These are phyloP conservation scores for Penicillium sp. DNA, from an alignment of 2,329 filamentous ascomycete genomes.

Conservation along the genomic window DNA sequence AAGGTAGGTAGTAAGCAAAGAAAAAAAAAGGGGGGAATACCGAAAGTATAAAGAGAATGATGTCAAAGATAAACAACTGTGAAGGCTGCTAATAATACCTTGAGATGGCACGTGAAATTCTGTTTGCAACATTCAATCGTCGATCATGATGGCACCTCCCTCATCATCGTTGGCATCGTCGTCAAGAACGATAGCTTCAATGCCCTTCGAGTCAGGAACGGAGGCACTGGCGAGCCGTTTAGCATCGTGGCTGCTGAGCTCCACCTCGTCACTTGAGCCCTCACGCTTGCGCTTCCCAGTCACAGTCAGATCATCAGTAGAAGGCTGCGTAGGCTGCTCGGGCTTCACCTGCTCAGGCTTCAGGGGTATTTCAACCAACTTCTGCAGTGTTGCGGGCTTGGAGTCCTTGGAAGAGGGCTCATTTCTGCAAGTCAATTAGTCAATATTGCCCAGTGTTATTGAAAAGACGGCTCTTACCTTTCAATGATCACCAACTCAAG, in stretches of 20 bases:
- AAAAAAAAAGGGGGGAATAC: slow-evolving; percentile 10
- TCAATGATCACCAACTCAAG: slow-evolving; percentile 61
- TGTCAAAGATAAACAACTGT: not conserved
- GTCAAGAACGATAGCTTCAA: slow-evolving; percentile 44
- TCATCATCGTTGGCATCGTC: slow-evolving; percentile 39
- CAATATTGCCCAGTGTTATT: not conserved
- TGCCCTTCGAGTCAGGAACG: slow-evolving; percentile 42
- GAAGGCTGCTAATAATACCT: not conserved
- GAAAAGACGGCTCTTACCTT: slow-evolving; percentile 23
- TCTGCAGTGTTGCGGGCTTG: slow-evolving; percentile 42
- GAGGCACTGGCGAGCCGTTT: slow-evolving; percentile 38
- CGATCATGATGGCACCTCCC: slow-evolving; percentile 65
- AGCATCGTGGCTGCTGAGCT: slow-evolving; percentile 35
- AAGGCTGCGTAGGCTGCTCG: slow-evolving; percentile 34
- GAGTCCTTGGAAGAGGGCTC: slow-evolving; percentile 35
- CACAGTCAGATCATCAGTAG: slow-evolving; percentile 26
- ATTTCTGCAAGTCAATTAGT: slow-evolving; percentile 22
- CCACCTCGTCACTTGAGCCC: slow-evolving; percentile 41
- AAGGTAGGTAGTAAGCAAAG: not conserved
- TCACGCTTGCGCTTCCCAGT: slow-evolving; percentile 47
- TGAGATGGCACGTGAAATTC: not conserved
- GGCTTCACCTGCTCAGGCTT: slow-evolving; percentile 48
- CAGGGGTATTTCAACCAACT: slow-evolving; percentile 47
- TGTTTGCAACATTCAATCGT: slow-evolving; percentile 48
- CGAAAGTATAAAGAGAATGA: slow-evolving; percentile 1